Evolutionary conservation across 176 grass and related monocot genomes (phyloP).

Genomic region (Raddia distichophylla): DNA sequence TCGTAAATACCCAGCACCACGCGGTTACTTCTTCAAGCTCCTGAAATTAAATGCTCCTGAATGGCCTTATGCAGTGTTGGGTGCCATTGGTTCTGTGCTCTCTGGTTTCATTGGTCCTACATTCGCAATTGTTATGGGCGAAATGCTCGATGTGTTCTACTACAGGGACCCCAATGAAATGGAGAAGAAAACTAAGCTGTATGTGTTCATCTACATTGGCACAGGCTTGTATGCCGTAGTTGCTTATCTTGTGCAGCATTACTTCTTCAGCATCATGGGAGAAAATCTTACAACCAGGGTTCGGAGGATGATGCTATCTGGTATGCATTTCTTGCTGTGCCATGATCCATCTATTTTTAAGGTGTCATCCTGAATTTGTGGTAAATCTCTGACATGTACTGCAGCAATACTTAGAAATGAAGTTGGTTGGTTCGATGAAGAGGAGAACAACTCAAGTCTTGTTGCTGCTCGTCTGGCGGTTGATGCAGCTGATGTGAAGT

Average conservation of each 20-base stretch:
- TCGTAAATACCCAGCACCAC: constrained; percentile 88
- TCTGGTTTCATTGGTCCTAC: constrained; percentile 93
- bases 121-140: constrained; percentile 96
- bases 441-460: constrained; percentile 97
- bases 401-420: constrained; percentile 96
- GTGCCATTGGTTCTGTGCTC: constrained; percentile 85
- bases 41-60: constrained; percentile 96
- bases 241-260: constrained; percentile 94
- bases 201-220: constrained; percentile 98
- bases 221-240: constrained; percentile 87
- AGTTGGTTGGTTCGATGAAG: constrained; percentile 97
- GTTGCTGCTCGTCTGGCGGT: constrained; percentile 84
- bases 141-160: constrained; percentile 98
- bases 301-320: constrained; percentile 90
- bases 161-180: constrained; percentile 82
- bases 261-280: constrained; percentile 99
- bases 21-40: constrained; percentile 96
- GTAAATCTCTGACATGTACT: constrained; percentile 28
- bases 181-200: constrained; percentile 86
- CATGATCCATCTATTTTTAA: constrained; percentile 9
- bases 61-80: constrained; percentile 90
- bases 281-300: constrained; percentile 99
- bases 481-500: constrained; percentile 94
- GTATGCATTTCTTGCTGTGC: constrained; percentile 49
- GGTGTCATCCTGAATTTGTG: constrained; percentile 7